A percentile compares a stretch with the other conserved stretches of the same genome.
These are phyloP conservation scores for Rhododendron molle DNA, from an alignment of 148 eudicot species.

Conservation along the genomic window DNA sequence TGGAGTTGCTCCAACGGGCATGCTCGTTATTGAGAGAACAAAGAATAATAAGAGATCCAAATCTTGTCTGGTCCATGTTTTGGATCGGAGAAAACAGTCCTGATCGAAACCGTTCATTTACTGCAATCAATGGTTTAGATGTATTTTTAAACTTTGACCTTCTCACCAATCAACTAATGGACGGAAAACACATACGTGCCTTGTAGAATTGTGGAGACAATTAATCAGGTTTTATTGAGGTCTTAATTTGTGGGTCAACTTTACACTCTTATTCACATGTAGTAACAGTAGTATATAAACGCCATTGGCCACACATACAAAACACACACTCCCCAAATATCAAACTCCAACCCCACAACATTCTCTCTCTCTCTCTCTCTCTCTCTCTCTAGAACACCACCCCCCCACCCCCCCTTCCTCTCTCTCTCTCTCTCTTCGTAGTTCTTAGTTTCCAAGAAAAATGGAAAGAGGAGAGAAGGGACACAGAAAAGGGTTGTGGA, in stretches of 20 bases:
- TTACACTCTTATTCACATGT: not conserved
- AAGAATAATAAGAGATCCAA: no score
- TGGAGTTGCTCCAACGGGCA: no score
- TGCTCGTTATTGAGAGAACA: no score
- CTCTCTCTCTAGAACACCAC: not conserved
- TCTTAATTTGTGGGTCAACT: not conserved
- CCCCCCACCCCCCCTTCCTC: not conserved
- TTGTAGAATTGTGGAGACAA: not conserved
- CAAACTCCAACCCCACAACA: not conserved
- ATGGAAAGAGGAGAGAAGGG: slow-evolving; percentile 11
- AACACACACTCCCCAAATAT: not conserved
- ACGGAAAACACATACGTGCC: no score
- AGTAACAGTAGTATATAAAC: not conserved
- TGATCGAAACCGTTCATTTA: no score
- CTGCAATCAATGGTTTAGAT: no score
- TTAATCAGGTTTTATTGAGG: not conserved
- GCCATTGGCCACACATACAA: not conserved
- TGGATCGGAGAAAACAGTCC: no score
- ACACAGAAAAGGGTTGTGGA: slow-evolving; percentile 28
- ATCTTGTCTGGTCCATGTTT: no score
- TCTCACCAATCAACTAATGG: no score
- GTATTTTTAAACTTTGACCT: no score
- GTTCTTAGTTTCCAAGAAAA: not conserved
- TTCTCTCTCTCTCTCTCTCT: not conserved
- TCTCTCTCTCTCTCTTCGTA: not conserved